Evolutionary conservation across 2,329 filamentous ascomycete genomes (phyloP).

Genomic region (Colletotrichum eleusines): DNA sequence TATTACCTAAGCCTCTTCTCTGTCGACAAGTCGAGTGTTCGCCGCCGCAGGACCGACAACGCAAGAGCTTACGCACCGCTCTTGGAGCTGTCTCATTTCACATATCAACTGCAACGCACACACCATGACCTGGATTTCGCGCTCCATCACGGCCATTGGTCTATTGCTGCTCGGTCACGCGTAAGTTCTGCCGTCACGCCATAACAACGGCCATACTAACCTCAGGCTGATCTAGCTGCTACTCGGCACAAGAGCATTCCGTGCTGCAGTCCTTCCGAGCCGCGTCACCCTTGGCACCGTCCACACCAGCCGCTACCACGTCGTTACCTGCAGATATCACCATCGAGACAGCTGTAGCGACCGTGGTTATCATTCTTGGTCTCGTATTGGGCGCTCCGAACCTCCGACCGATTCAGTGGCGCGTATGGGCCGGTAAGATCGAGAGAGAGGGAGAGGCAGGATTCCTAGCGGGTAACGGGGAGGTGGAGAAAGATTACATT

Average conservation of each 20-base stretch:
- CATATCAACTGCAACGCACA: not conserved
- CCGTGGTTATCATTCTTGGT: slow-evolving; percentile 84
- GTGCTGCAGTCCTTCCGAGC: slow-evolving; percentile 72
- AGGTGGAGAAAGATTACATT: slow-evolving; percentile 76
- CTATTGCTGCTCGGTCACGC: slow-evolving; percentile 86
- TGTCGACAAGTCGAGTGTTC: not conserved
- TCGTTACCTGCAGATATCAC: slow-evolving; percentile 86
- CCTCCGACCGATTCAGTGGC: slow-evolving; percentile 87
- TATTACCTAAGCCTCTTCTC: not conserved
- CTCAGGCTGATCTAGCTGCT: slow-evolving; percentile 73
- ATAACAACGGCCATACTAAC: not conserved
- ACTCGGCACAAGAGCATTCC: slow-evolving; percentile 94
- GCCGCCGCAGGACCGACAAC: not conserved
- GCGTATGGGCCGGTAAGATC: slow-evolving; percentile 85
- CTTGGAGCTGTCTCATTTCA: not conserved
- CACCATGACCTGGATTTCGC: slow-evolving; percentile 79
- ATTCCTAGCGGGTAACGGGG: slow-evolving; percentile 68
- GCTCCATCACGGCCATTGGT: slow-evolving; percentile 78
- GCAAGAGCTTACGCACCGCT: not conserved
- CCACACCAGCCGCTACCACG: slow-evolving; percentile 58
- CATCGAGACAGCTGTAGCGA: slow-evolving; percentile 85
- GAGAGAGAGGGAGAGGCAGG: slow-evolving; percentile 78
- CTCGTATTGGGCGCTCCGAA: slow-evolving; percentile 83
- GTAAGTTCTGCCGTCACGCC: slow-evolving; percentile 65
- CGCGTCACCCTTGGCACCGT: slow-evolving; percentile 52